Evolutionary conservation across 306 rosid genomes (phyloP).

Genomic region (Abrus pulchellus): DNA sequence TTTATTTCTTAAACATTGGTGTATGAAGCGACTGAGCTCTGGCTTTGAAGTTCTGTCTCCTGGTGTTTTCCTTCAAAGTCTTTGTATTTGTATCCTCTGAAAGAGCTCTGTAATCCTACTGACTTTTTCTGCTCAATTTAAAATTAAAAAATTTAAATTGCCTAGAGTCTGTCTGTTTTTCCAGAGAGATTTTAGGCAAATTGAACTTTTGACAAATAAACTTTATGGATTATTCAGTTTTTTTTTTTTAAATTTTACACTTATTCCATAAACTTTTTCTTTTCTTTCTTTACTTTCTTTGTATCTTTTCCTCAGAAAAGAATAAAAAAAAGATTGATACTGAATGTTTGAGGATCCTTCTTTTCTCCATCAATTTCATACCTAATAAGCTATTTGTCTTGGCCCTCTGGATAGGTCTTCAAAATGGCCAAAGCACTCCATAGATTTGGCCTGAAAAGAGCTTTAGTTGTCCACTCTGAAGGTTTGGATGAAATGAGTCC

Average conservation of each 20-base stretch:
- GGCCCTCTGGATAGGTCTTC: conserved; percentile 63
- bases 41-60: conserved; percentile 4
- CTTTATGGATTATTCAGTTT: conserved; percentile 16
- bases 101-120: background rate
- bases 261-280: background rate
- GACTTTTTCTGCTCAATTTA: conserved; percentile 2
- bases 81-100: conserved; percentile 19
- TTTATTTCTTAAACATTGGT: background rate
- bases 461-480: conserved; percentile 95
- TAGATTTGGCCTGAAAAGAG: conserved; percentile 89
- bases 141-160: background rate
- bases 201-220: conserved; percentile 26
- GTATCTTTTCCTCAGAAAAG: conserved; percentile 12
- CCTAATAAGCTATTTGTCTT: conserved; percentile 40
- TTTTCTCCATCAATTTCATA: conserved; percentile 22
- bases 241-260: background rate
- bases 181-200: conserved; percentile 16
- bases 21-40: background rate
- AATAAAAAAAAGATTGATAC: background rate
- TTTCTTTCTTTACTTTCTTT: conserved; percentile 3
- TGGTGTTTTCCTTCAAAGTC: conserved; percentile 4
- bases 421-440: conserved; percentile 92
- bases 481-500: conserved; percentile 99
- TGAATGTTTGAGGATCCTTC: conserved; percentile 33
- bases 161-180: conserved; percentile 8